Conservation (phyloP, 192 early-diverging fungal species). For the Coemansia sp. region DNA sequence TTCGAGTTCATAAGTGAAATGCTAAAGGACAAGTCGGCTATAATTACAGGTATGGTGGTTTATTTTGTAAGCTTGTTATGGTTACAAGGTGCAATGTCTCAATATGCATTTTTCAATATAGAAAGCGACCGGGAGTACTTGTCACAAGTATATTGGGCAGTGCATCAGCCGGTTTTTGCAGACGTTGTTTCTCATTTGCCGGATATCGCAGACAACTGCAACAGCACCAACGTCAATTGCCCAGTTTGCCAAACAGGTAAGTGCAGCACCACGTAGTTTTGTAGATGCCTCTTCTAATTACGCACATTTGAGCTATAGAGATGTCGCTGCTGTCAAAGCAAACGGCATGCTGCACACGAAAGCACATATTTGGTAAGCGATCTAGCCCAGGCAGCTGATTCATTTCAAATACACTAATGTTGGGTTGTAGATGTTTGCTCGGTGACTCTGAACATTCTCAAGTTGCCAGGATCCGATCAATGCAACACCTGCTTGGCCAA, state of each 20-base stretch:
- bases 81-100: neutral
- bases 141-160: constrained; percentile 36
- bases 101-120: constrained; percentile 12
- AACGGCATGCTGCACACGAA: constrained; percentile 23
- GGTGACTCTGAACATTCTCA: constrained; percentile 29
- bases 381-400: neutral
- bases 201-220: constrained; percentile 1
- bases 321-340: constrained; percentile 33
- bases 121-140: constrained; percentile 38
- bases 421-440: constrained; percentile 37
- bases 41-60: neutral
- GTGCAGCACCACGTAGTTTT: neutral
- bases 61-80: too few relatives aligned
- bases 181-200: constrained; percentile 32
- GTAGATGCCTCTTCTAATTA: neutral
- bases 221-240: constrained; percentile 16
- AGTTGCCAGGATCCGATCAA: constrained; percentile 29
- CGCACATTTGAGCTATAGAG: constrained; percentile 13
- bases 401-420: neutral
- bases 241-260: constrained; percentile 41
- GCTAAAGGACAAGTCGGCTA: neutral
- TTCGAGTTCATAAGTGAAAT: constrained; percentile 17
- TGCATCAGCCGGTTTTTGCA: constrained; percentile 28
- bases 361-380: constrained; percentile 45
- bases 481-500: constrained; percentile 39